Evolutionary conservation across 768 basidiomycete genomes (phyloP).

Genomic region (Naematelia aurantialba): DNA sequence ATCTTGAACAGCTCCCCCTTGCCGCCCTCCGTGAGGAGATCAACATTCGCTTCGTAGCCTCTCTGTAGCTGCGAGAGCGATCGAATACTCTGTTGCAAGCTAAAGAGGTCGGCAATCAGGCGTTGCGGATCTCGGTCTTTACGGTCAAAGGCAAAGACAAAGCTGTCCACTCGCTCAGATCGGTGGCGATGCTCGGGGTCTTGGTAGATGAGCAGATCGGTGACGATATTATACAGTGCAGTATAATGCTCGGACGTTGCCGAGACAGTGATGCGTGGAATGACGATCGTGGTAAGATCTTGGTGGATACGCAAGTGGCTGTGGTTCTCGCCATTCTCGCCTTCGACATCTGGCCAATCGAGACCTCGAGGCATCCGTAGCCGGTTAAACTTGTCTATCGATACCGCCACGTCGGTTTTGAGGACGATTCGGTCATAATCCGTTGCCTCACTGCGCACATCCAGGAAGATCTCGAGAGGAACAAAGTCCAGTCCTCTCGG

Average conservation of each 20-base stretch:
- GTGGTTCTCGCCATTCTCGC: slow-evolving; percentile 34
- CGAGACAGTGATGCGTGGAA: slow-evolving; percentile 81
- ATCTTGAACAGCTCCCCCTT: slow-evolving; percentile 62
- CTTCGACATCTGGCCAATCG: slow-evolving; percentile 51
- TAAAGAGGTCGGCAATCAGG: slow-evolving; percentile 40
- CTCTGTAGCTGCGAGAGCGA: slow-evolving; percentile 52
- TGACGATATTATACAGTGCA: slow-evolving; percentile 80
- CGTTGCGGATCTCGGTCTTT: slow-evolving; percentile 30
- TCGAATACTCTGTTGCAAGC: slow-evolving; percentile 68
- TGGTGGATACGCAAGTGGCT: slow-evolving; percentile 66
- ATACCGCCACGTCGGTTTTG: slow-evolving; percentile 76
- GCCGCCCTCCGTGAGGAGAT: slow-evolving; percentile 51
- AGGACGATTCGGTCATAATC: slow-evolving; percentile 87
- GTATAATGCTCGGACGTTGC: slow-evolving; percentile 78
- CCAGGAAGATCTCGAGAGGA: slow-evolving; percentile 86
- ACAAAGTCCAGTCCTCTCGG: slow-evolving; percentile 53
- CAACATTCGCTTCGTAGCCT: slow-evolving; percentile 49
- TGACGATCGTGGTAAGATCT: slow-evolving; percentile 76
- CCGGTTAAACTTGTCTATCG: slow-evolving; percentile 92
- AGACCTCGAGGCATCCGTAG: slow-evolving; percentile 60
- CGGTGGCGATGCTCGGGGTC: slow-evolving; percentile 78
- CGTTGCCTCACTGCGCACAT: slow-evolving; percentile 72
- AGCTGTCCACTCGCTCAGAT: slow-evolving; percentile 70
- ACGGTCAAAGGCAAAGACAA: slow-evolving; percentile 76
- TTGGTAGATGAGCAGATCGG: slow-evolving; percentile 80